Percentiles rank a stretch among this genome's conserved stretches.
phyloP scores from a whole-genome alignment of 768 basidiomycete genomes.

The Russula ochroleuca region DNA sequence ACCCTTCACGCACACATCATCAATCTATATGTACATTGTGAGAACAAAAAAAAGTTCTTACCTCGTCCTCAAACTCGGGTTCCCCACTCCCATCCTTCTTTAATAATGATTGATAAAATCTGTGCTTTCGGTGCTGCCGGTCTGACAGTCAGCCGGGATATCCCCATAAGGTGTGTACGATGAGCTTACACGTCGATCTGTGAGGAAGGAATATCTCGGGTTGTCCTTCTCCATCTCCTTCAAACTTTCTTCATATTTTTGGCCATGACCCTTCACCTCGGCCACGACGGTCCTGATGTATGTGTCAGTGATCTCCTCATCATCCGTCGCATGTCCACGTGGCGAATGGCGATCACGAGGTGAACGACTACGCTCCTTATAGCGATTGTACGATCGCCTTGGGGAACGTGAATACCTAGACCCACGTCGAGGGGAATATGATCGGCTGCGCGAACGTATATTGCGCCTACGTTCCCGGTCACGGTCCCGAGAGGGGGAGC shows the following conservation, averaged over 20 bases:
- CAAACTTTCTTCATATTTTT: constrained; percentile 69
- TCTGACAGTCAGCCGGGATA: constrained; percentile 5
- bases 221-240: constrained; percentile 75
- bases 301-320: constrained; percentile 70
- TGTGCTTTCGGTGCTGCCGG: constrained; percentile 62
- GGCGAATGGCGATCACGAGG: constrained; percentile 40
- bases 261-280: constrained; percentile 77
- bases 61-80: constrained; percentile 81
- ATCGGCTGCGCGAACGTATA: constrained; percentile 34
- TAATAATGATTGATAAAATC: constrained; percentile 64
- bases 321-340: constrained; percentile 41
- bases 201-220: constrained; percentile 76
- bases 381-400: constrained; percentile 35
- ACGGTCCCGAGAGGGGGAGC: constrained; percentile 26
- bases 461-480: constrained; percentile 35
- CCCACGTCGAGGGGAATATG: constrained; percentile 40
- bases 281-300: constrained; percentile 86
- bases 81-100: constrained; percentile 52
- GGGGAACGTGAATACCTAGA: constrained; percentile 41
- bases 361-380: constrained; percentile 44
- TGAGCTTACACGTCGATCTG: constrained; percentile 21
- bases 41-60: constrained; percentile 27
- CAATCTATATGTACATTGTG: not conserved
- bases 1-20: constrained; percentile 45
- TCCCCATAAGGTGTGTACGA: constrained; percentile 29